Base-by-base conservation (phyloP, 129 eudicot genomes). In the Kitagawia praeruptora region DNA sequence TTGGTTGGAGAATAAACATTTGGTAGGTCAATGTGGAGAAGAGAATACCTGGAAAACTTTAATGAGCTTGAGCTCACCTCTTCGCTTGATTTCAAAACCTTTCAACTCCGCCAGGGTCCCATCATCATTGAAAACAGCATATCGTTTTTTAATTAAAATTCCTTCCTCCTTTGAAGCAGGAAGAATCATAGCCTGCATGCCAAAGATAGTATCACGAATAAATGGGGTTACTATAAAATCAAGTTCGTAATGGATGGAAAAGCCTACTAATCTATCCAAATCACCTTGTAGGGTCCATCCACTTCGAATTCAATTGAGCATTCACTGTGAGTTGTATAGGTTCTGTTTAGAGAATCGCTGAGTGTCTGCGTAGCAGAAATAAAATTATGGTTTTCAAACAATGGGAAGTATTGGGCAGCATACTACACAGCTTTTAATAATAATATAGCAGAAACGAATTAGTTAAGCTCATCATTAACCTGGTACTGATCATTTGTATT, bases 21-120 rank as follows among this genome's bases (percentile, higher is more conserved):
- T 27, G 66, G 63, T 49, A 80, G 74, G 4, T 73, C 69, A 74
- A 49, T 61, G 8, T 70, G 11, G 78, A 42, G 46, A 80, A 79
- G 46, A 44, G 39, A 54, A 51, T 92, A 96, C 99, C 92, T 96
- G 99, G 85, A 96, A 96, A 78, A 96, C 99, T 89, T 96, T 96
- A 78, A 96, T 96, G 84, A 96, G 99, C 97, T 96, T 96, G 70
- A 96, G 98, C 85, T 96, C 99, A 84, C 99, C 99, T 92, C 99
- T 93, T 64, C 99, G 91, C 84, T 96, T 96, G 81, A 96, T 96
- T 88, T 96, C 99, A 85, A 96, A 96, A 83, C 99, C 99, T 85
- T 96, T 96, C 38, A 96, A 93, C 87, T 96, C 99, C 1, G 99
- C 99, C 49, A 96, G 96, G 79, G 99, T 96, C 71, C 99, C 99